Base-by-base conservation (phyloP, 306 rosid genomes). In the Vigna mungo region DNA sequence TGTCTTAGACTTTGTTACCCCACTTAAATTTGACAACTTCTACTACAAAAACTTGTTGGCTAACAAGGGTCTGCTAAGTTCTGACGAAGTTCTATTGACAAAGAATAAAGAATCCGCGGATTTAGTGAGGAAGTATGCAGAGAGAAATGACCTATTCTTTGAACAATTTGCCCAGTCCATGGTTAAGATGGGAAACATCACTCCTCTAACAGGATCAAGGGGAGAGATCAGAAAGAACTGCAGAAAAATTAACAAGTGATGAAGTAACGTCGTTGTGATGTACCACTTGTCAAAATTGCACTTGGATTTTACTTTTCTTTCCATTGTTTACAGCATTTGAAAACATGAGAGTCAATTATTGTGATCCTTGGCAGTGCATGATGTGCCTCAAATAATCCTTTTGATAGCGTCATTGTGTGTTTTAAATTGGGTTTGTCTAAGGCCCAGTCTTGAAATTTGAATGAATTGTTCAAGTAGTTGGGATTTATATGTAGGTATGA, bases 171-270 rank as follows among this genome's bases (percentile, higher is more conserved):
- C 97, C 25, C 80, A 83, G 91, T 96, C 97, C 62, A 96, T 96
- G 97, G 49, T 92, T n/a, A 96, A 92, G 89, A 85, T 96, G 97
- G 91, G 99, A 34, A 92, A 89, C 56, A 86, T 95, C 44, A 87
- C 97, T 61, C 99, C 99, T 9, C 71, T 89, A 78, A 92, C 94
- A 20, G 96, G 96, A 9, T 82, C 90, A 21, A 88, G 72, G 87
- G 99, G 99, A 61, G 97, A 96, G 85, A 92, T 96, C 71, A 89
- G 99, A 58, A 88, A 83, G 84, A 37, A 34, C 65, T 95, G 99
- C 89, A 87, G 99, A 80, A 86, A 36, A 89, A 48, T 92, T 70
- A 95, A 95, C 87, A 6, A 4, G 6, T 80, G 52, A 78, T 55
- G 60, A 56, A 53, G 55, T 46, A 14, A 27, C 32, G 46, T 30